Base-by-base conservation (phyloP, 2,329 filamentous ascomycete genomes). In the Verticillium isaacii region DNA sequence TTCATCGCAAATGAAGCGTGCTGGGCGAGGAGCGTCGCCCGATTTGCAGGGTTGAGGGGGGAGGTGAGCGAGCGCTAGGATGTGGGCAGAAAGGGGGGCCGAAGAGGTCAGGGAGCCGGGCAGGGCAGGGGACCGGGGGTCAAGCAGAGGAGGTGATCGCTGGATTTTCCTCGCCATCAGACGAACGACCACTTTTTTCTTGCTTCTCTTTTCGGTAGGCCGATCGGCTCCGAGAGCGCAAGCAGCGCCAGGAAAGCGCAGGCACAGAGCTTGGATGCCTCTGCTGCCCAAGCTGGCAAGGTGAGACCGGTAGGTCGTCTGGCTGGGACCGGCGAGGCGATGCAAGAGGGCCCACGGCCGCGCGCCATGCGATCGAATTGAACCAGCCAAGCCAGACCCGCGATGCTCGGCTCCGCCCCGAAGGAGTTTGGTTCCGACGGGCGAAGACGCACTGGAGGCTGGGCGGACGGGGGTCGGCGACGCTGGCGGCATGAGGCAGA, bases 1-100 rank as follows among this genome's bases (percentile, higher is more conserved):
- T 58, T 58, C 57, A 58, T 45, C 23, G 41, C 36, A 45, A 58
- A 58, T 58, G 57, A 58, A 41, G 23, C 23, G 23, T 14, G 41
- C 57, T 58, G 57, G 57, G 57, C 57, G 23, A 36, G 55, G 25
- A 25, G 55, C 32, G 32, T 57, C 17, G 55, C 19, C 11, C 55
- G 19, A 12, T 23, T 36, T 5, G 55, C 25, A 25, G 15, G 55
- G 34, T 32, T 36, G 6, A 34, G 54, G 54, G 29, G 9, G 36
- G 25, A 9, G 32, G 25, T n/a, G 32, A 56, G 55, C 45, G n/a
- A 56, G 55, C 45, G n/a, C 19, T n/a, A 23, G 45, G n/a, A 50
- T 50, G 45, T 23, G 45, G 9, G 9, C 45, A 11, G 12, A 23
- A 23, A 50, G 45, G n/a, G 45, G 45, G 45, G 45, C 45, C 45